Conservation (phyloP, 2,329 filamentous ascomycete species). For the Colletotrichum eremochloae region DNA sequence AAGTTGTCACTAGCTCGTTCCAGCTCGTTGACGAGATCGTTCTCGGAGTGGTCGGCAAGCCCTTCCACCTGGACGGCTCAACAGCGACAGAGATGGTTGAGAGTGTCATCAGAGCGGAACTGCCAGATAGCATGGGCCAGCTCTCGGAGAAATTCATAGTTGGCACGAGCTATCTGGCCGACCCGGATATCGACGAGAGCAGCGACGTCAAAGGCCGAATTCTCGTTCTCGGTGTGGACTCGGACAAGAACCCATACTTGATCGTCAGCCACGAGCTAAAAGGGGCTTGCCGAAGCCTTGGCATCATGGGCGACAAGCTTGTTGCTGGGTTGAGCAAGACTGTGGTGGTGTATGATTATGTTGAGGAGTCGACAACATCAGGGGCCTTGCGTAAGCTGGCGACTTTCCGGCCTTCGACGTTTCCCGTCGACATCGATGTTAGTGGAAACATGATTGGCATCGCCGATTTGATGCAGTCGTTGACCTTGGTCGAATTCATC, state of each 20-base stretch:
- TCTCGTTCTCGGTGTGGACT: conserved; percentile 85
- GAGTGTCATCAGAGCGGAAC: conserved; percentile 81
- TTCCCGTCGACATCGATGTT: conserved; percentile 84
- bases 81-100: conserved; percentile 80
- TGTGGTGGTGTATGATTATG: conserved; percentile 71
- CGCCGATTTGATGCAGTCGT: conserved; percentile 93
- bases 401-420: conserved; percentile 84
- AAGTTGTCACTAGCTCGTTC: conserved; percentile 84
- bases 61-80: conserved; percentile 69
- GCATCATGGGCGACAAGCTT: conserved; percentile 80
- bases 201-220: conserved; percentile 77
- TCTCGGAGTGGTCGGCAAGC: conserved; percentile 81
- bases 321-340: conserved; percentile 93
- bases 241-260: conserved; percentile 78
- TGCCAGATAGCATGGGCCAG: conserved; percentile 70
- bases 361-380: conserved; percentile 66
- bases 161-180: conserved; percentile 83
- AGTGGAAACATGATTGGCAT: conserved; percentile 83
- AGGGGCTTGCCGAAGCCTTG: conserved; percentile 85
- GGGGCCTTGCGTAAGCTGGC: conserved; percentile 78
- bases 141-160: conserved; percentile 86
- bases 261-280: conserved; percentile 78
- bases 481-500: conserved; percentile 81
- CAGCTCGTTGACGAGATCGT: conserved; percentile 91
- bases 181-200: conserved; percentile 67